Evolutionary conservation across 2,329 filamentous ascomycete species (phyloP).

Genomic region (Sphaerulina vaccinii): DNA sequence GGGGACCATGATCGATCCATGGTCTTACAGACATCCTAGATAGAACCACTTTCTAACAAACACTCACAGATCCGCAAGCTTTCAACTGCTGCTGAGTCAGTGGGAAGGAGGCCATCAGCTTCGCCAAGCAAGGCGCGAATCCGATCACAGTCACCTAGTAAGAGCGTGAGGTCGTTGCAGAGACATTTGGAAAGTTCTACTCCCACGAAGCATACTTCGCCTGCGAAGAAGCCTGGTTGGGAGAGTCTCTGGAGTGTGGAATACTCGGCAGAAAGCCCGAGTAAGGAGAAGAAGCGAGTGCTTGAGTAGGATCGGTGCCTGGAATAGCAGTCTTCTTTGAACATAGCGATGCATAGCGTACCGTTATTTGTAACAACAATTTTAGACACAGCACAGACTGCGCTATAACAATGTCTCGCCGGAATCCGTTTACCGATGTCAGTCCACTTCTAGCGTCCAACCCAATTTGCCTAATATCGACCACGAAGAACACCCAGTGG

Average conservation of each 20-base stretch:
- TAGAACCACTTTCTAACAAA: slow-evolving; percentile 4
- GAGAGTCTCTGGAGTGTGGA: slow-evolving; percentile 36
- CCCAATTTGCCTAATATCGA: too few species aligned
- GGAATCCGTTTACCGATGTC: too few species aligned
- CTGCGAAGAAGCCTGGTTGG: slow-evolving; percentile 27
- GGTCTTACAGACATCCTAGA: slow-evolving; percentile 1
- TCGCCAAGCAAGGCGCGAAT: slow-evolving; percentile 19
- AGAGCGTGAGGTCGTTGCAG: slow-evolving; percentile 35
- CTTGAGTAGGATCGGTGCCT: too few species aligned
- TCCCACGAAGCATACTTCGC: slow-evolving; percentile 17
- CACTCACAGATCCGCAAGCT: slow-evolving; percentile 21
- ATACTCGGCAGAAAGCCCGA: slow-evolving; percentile 36
- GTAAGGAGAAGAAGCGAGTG: slow-evolving; percentile 28
- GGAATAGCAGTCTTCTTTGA: too few species aligned
- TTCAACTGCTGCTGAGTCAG: slow-evolving; percentile 6
- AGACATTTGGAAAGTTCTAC: slow-evolving; percentile 26
- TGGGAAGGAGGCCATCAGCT: slow-evolving; percentile 9
- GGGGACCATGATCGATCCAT: slow-evolving; percentile 39
- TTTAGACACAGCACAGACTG: too few species aligned
- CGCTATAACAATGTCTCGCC: too few species aligned
- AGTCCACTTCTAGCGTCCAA: too few species aligned
- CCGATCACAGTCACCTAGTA: slow-evolving; percentile 34
- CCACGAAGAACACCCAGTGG: too few species aligned
- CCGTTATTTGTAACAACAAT: background rate
- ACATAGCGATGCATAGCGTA: too few species aligned